Evolutionary conservation across 1,139 yeast species (phyloP).

Genomic region (Diutina sp.): DNA sequence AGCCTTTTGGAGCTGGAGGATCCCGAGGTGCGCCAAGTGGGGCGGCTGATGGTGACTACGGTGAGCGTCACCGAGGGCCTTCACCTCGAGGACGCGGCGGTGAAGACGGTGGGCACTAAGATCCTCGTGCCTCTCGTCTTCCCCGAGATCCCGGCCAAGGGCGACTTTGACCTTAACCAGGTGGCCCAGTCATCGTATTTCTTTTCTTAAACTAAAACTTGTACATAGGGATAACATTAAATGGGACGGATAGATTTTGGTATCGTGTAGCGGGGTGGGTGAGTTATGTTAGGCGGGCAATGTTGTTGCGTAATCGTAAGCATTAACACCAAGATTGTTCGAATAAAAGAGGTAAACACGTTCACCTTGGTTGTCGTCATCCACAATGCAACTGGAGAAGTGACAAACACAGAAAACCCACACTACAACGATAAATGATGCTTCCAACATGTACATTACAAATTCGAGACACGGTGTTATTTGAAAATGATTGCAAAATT

Average conservation of each 20-base stretch:
- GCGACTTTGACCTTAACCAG: conserved; percentile 68
- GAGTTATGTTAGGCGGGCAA: too few relatives aligned
- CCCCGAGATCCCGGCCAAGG: conserved; percentile 71
- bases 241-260: not conserved
- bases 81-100: conserved; percentile 13
- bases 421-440: too few relatives aligned
- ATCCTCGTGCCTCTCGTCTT: conserved; percentile 50
- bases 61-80: conserved; percentile 47
- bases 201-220: conserved; percentile 30
- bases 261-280: too few relatives aligned
- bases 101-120: conserved; percentile 15
- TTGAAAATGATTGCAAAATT: too few relatives aligned
- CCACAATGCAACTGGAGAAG: too few relatives aligned
- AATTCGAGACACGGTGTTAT: too few relatives aligned
- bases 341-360: too few relatives aligned
- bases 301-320: too few relatives aligned
- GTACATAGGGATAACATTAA: conserved; percentile 5
- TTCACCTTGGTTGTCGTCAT: too few relatives aligned
- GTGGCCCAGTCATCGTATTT: conserved; percentile 71
- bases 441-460: too few relatives aligned
- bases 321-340: too few relatives aligned
- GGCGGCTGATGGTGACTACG: conserved; percentile 55
- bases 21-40: conserved; percentile 36
- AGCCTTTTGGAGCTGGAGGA: conserved; percentile 40
- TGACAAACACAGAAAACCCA: too few relatives aligned